A percentile compares a stretch with the other conserved stretches of the same genome.
Evolutionary conservation across 805 yeast species (phyloP).

Genomic region (Kluyveromyces wickerhamii): DNA sequence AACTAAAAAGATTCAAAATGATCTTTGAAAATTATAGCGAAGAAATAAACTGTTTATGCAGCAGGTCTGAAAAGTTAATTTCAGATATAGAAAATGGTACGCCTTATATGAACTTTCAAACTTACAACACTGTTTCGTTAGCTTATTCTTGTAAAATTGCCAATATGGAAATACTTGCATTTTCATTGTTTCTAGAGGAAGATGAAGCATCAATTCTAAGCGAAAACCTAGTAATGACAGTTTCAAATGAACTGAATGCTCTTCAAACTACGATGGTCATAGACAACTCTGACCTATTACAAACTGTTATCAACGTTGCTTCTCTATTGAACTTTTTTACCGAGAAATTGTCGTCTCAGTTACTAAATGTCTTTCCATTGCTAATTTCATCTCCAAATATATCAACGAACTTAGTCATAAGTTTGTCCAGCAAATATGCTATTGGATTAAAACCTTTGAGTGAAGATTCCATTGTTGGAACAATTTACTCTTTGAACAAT

Average conservation of each 20-base stretch:
- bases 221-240: conserved; percentile 40
- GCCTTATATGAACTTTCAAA: conserved; percentile 45
- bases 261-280: conserved; percentile 36
- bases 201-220: conserved; percentile 38
- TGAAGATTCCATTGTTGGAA: conserved; percentile 76
- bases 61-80: conserved; percentile 17
- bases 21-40: conserved; percentile 29
- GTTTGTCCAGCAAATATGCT: conserved; percentile 53
- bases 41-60: conserved; percentile 10
- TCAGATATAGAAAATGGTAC: conserved; percentile 46
- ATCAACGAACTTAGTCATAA: conserved; percentile 37
- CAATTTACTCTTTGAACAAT: conserved; percentile 78
- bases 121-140: conserved; percentile 38
- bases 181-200: conserved; percentile 34
- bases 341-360: conserved; percentile 27
- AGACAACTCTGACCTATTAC: conserved; percentile 44
- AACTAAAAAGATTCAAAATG: conserved; percentile 30
- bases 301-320: conserved; percentile 47
- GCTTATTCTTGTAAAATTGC: conserved; percentile 49
- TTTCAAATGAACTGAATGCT: conserved; percentile 36
- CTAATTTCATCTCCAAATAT: conserved; percentile 51
- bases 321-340: conserved; percentile 40
- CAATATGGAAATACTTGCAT: conserved; percentile 52
- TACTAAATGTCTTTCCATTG: conserved; percentile 39
- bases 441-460: conserved; percentile 58